A percentile compares a stretch with the other conserved stretches of the same genome.
Evolutionary conservation across 495 filamentous ascomycete species (phyloP).

Genomic region (Xylaria cubensis): DNA sequence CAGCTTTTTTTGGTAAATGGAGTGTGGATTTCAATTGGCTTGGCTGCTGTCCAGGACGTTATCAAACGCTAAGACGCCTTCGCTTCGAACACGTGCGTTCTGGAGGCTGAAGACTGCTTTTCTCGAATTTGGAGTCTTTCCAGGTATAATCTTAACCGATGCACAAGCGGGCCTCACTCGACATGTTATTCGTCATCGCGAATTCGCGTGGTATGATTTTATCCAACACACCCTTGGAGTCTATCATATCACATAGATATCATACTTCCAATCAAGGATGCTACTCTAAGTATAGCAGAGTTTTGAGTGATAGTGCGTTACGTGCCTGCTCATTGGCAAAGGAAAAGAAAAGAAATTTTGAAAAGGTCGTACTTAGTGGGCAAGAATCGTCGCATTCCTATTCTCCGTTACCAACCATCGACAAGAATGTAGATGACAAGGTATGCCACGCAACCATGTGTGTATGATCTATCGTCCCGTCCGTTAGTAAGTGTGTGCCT

Average conservation of each 20-base stretch:
- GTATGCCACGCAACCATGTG: neutral
- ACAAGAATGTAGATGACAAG: neutral
- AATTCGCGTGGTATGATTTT: constrained; percentile 12
- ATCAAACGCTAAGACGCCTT: neutral
- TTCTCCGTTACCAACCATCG: neutral
- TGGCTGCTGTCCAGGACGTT: neutral
- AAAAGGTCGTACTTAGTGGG: neutral
- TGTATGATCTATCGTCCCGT: constrained; percentile 3
- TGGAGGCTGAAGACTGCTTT: constrained; percentile 2
- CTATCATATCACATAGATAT: neutral
- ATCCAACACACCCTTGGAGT: neutral
- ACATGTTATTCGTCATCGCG: constrained; percentile 11
- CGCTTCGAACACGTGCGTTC: constrained; percentile 9
- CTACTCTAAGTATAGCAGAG: neutral
- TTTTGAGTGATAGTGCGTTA: neutral
- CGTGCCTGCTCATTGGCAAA: no score
- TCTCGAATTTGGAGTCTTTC: constrained; percentile 5
- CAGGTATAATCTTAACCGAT: constrained; percentile 1
- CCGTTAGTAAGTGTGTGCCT: constrained; percentile 10
- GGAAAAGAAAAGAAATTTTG: no score
- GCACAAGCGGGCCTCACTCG: constrained; percentile 8
- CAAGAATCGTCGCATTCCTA: constrained; percentile 1
- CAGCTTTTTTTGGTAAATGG: neutral
- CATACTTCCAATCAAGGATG: constrained; percentile 2
- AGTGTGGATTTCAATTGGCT: neutral